These are phyloP conservation scores for Pachysandra terminalis DNA, from an alignment of 164 flowering plant species.

Conservation along the genomic window DNA sequence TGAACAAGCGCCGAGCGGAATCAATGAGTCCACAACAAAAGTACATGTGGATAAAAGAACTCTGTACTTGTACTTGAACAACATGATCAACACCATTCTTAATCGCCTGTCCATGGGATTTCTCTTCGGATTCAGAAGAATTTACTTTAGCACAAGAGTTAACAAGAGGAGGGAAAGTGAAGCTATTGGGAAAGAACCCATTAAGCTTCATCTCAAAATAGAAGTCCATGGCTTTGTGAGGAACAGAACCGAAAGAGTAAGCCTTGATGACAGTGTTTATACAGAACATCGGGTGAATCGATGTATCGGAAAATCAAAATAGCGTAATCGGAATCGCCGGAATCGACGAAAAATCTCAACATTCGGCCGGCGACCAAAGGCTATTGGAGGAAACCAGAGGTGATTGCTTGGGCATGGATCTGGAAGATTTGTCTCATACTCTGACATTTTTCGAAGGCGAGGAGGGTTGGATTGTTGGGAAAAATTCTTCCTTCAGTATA, in stretches of 20 bases:
- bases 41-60: slow-evolving; percentile 63
- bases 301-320: slow-evolving; percentile 37
- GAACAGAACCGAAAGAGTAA: slow-evolving; percentile 27
- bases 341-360: slow-evolving; percentile 31
- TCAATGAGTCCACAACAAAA: slow-evolving; percentile 37
- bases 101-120: slow-evolving; percentile 57
- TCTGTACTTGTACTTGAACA: slow-evolving; percentile 47
- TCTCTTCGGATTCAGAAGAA: slow-evolving; percentile 27
- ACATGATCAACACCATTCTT: slow-evolving; percentile 52
- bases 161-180: slow-evolving; percentile 47
- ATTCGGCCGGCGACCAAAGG: slow-evolving; percentile 44
- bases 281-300: slow-evolving; percentile 32
- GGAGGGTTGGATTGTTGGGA: slow-evolving; percentile 9
- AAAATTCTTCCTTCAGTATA: slow-evolving; percentile 2
- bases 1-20: slow-evolving; percentile 42
- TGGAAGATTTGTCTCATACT: slow-evolving; percentile 37
- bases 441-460: slow-evolving; percentile 28
- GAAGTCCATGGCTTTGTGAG: slow-evolving; percentile 35
- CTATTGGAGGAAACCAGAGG: slow-evolving; percentile 37
- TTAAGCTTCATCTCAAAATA: slow-evolving; percentile 42
- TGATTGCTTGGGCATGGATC: slow-evolving; percentile 55
- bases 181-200: slow-evolving; percentile 50
- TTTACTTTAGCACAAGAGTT: slow-evolving; percentile 38
- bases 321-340: slow-evolving; percentile 34
- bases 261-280: slow-evolving; percentile 54